These are phyloP conservation scores for Sabuloglossum arenarium DNA, from an alignment of 495 filamentous ascomycete species.

Conservation along the genomic window DNA sequence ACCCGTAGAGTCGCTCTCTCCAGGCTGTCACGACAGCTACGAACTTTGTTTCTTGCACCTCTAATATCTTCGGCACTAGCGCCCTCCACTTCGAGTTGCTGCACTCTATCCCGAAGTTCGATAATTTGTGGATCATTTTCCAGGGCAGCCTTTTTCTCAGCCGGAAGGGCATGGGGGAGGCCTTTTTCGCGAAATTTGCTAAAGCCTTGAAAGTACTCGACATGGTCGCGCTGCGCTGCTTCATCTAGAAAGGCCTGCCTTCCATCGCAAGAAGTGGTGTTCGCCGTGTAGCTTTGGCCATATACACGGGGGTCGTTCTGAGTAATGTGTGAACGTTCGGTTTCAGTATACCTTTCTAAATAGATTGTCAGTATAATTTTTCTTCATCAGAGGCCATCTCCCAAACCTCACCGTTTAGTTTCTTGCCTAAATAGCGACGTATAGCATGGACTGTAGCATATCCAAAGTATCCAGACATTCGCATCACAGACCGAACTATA, in stretches of 20 bases:
- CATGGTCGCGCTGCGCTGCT: background rate
- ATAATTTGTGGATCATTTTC: slow-evolving; percentile 1
- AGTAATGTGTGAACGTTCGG: slow-evolving; percentile 1
- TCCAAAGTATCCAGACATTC: slow-evolving; percentile 5
- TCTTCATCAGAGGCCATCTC: background rate
- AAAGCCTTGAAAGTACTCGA: slow-evolving; percentile 4
- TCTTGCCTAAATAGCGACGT: slow-evolving; percentile 1
- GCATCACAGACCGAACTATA: slow-evolving; percentile 2
- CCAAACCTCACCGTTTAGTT: background rate
- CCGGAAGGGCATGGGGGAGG: background rate
- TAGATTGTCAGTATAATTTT: background rate
- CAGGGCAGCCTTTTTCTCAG: background rate
- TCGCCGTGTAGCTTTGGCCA: slow-evolving; percentile 3
- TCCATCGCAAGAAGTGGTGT: slow-evolving; percentile 1
- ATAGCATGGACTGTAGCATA: background rate
- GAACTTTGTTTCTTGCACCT: background rate
- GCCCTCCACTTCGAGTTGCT: background rate
- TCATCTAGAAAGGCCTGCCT: background rate
- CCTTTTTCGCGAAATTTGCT: slow-evolving; percentile 3
- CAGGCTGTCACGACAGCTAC: background rate
- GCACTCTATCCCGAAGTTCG: background rate
- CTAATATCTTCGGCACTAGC: background rate
- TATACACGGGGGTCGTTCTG: slow-evolving; percentile 2
- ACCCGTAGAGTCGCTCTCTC: too few species aligned
- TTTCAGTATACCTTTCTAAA: slow-evolving; percentile 2